Evolutionary conservation across 495 filamentous ascomycete species (phyloP).

Genomic region (Aspergillus sparsus): DNA sequence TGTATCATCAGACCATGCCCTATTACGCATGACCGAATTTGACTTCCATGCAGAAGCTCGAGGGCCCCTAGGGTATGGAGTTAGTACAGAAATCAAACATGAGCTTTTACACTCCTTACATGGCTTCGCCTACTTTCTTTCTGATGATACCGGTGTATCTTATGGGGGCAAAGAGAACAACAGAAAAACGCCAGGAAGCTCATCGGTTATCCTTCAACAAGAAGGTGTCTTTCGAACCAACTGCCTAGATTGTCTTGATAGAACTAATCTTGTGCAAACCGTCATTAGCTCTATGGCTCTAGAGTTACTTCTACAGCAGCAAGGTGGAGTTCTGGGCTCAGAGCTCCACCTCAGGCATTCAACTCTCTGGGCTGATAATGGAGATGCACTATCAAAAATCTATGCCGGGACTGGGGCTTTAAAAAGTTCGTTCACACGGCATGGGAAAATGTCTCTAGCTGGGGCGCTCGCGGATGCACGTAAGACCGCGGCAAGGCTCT

Average conservation of each 20-base stretch:
- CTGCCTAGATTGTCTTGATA: conserved; percentile 92
- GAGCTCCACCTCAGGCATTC: conserved; percentile 92
- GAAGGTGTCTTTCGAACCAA: conserved; percentile 95
- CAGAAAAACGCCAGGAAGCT: conserved; percentile 41
- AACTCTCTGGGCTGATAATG: conserved; percentile 97
- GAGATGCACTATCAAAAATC: conserved; percentile 89
- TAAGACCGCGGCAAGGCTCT: conserved; percentile 89
- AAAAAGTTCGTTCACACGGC: conserved; percentile 93
- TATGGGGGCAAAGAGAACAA: conserved; percentile 23
- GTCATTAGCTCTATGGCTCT: conserved; percentile 91
- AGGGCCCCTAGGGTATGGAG: conserved; percentile 83
- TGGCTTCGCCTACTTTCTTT: conserved; percentile 85
- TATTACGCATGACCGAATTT: conserved; percentile 79
- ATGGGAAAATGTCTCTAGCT: conserved; percentile 93
- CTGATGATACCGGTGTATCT: conserved; percentile 54
- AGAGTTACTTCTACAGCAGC: conserved; percentile 72
- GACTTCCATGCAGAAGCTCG: conserved; percentile 96
- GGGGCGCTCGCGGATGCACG: conserved; percentile 93
- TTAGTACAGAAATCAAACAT: conserved; percentile 73
- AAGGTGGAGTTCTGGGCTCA: conserved; percentile 60
- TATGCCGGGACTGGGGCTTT: conserved; percentile 96
- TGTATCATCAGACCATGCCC: conserved; percentile 59
- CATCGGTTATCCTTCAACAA: conserved; percentile 79
- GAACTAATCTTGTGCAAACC: conserved; percentile 94
- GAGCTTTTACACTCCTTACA: conserved; percentile 75